A percentile compares a stretch with the other conserved stretches of the same genome.
Evolutionary conservation across 805 yeast species (phyloP).

Genomic region (Yamadazyma olivae): DNA sequence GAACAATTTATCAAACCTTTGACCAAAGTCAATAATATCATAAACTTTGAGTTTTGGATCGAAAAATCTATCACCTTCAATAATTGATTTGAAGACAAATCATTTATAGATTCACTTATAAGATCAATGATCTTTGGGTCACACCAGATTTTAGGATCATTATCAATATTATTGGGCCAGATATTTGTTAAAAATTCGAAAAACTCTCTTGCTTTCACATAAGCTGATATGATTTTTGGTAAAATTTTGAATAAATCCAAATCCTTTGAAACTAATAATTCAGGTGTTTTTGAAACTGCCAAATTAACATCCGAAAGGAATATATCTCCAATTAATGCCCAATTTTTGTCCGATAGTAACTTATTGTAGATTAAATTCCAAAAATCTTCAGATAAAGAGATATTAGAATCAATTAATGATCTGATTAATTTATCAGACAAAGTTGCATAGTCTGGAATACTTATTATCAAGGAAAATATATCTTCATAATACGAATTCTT

Average conservation of each 20-base stretch:
- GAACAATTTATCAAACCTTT: conserved; percentile 41
- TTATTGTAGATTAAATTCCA: conserved; percentile 37
- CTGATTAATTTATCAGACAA: conserved; percentile 43
- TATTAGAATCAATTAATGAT: conserved; percentile 48
- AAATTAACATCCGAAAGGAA: conserved; percentile 56
- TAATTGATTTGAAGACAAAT: conserved; percentile 47
- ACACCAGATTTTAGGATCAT: neutral
- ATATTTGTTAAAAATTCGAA: conserved; percentile 40
- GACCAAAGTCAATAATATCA: conserved; percentile 17
- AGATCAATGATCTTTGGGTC: conserved; percentile 21
- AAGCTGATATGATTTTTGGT: conserved; percentile 39
- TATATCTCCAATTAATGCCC: conserved; percentile 46
- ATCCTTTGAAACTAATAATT: neutral
- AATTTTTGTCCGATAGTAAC: conserved; percentile 28
- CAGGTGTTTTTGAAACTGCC: conserved; percentile 38
- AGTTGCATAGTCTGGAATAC: conserved; percentile 26
- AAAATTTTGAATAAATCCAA: neutral
- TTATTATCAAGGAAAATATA: conserved; percentile 43
- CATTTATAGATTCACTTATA: conserved; percentile 39
- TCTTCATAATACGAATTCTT: conserved; percentile 16
- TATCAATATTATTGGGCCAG: conserved; percentile 35
- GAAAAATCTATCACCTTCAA: conserved; percentile 5
- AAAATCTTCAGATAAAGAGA: conserved; percentile 52
- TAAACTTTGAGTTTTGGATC: neutral
- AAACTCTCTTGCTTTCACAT: conserved; percentile 57